Percentiles rank a stretch among this genome's conserved stretches.
Evolutionary conservation across 805 yeast genomes (phyloP).

Genomic region (Candida ovalis): DNA sequence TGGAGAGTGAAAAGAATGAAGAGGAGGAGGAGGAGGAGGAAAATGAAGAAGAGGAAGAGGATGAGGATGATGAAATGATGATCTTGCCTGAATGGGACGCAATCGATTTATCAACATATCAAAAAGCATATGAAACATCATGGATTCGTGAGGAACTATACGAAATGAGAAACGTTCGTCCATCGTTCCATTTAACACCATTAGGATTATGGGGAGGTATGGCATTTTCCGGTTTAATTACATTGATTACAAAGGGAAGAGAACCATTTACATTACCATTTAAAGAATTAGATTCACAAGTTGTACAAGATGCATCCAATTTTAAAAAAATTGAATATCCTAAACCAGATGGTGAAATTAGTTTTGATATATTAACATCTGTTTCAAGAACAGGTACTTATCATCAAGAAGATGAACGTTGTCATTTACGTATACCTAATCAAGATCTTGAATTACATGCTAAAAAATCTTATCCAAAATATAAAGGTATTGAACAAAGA

Average conservation of each 20-base stretch:
- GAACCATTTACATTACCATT: constrained; percentile 85
- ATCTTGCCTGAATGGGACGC: constrained; percentile 37
- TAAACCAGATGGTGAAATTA: constrained; percentile 89
- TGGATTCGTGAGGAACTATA: constrained; percentile 86
- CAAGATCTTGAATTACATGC: constrained; percentile 69
- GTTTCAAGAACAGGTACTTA: constrained; percentile 95
- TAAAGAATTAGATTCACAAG: constrained; percentile 63
- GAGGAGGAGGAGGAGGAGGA: constrained; percentile 40
- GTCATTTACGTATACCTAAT: constrained; percentile 71
- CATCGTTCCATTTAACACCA: constrained; percentile 69
- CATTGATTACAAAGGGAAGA: constrained; percentile 71
- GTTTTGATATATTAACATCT: constrained; percentile 91
- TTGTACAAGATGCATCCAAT: constrained; percentile 64
- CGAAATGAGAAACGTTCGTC: constrained; percentile 86
- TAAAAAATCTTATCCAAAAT: constrained; percentile 63
- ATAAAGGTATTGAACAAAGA: constrained; percentile 81
- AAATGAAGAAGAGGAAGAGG: constrained; percentile 39
- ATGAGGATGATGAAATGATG: constrained; percentile 35
- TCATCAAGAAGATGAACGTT: constrained; percentile 91
- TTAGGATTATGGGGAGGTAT: constrained; percentile 82
- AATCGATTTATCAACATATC: constrained; percentile 55
- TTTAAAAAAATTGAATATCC: constrained; percentile 80
- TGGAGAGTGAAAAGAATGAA: constrained; percentile 34
- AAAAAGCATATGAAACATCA: constrained; percentile 61
- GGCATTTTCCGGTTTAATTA: constrained; percentile 76